phyloP scores from a whole-genome alignment of 495 filamentous ascomycete genomes.

The Hypoxylon trugodes region DNA sequence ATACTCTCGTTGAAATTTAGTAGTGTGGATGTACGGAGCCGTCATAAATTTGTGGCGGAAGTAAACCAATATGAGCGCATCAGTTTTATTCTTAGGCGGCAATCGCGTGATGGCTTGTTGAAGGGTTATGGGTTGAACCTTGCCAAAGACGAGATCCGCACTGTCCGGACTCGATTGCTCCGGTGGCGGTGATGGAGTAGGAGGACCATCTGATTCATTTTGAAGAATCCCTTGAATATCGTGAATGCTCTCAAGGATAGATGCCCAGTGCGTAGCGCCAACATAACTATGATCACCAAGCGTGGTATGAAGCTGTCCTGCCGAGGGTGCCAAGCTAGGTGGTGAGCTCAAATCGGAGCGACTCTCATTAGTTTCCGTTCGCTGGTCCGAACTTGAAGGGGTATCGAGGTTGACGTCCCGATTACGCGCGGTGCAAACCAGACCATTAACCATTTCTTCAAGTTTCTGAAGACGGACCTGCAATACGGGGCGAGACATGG shows the following conservation, averaged over 20 bases:
- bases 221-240: conserved; percentile 46
- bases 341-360: conserved; percentile 35
- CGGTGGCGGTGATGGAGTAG: conserved; percentile 37
- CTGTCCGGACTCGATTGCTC: conserved; percentile 22
- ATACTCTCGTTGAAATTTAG: conserved; percentile 56
- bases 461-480: conserved; percentile 57
- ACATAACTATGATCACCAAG: conserved; percentile 49
- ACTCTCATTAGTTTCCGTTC: conserved; percentile 30
- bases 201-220: conserved; percentile 41
- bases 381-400: conserved; percentile 34
- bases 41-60: conserved; percentile 53
- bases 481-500: conserved; percentile 46
- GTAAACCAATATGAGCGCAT: conserved; percentile 53
- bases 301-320: conserved; percentile 33
- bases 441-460: conserved; percentile 57
- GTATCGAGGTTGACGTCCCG: conserved; percentile 32
- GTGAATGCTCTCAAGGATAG: conserved; percentile 56
- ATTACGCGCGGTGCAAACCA: conserved; percentile 43
- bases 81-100: conserved; percentile 50
- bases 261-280: conserved; percentile 58
- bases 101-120: conserved; percentile 49
- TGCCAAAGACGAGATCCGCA: conserved; percentile 41
- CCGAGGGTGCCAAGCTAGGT: conserved; percentile 30
- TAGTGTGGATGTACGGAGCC: conserved; percentile 49
- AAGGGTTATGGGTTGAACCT: conserved; percentile 41